A percentile compares a stretch with the other conserved stretches of the same genome.
phyloP scores from a whole-genome alignment of 23 red algal species.

The Gracilariopsis chorda region DNA sequence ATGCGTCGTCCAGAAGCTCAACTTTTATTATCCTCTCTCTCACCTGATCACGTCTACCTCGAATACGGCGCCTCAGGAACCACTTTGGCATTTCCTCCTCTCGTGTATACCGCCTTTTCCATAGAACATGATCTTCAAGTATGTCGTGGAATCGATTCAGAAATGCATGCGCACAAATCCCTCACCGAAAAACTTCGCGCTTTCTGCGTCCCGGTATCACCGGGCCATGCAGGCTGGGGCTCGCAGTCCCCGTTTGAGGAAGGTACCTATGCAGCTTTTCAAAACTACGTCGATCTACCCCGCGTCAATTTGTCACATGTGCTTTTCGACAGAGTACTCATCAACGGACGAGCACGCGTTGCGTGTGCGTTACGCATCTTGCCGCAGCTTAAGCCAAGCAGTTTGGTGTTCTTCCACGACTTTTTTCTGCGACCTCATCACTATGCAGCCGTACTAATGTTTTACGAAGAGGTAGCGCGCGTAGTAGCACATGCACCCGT shows the following conservation, averaged over 20 bases:
- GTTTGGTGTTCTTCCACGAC: constrained; percentile 64
- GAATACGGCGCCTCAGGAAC: constrained; percentile 61
- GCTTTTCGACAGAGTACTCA: constrained; percentile 56
- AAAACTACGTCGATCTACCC: constrained; percentile 64
- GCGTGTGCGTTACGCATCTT: constrained; percentile 63
- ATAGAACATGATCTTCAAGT: constrained; percentile 68
- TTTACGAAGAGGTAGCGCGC: constrained; percentile 67
- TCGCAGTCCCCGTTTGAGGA: constrained; percentile 37
- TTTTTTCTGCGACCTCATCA: constrained; percentile 24
- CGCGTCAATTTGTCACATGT: constrained; percentile 14
- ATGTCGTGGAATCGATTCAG: not conserved
- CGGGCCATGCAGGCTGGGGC: constrained; percentile 49
- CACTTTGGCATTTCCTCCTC: constrained; percentile 37
- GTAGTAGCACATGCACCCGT: constrained; percentile 32
- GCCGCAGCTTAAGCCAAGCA: constrained; percentile 21
- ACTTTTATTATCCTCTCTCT: constrained; percentile 43
- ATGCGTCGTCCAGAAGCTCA: constrained; percentile 63
- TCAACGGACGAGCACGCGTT: constrained; percentile 66
- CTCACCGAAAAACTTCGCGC: constrained; percentile 10
- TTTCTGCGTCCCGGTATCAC: constrained; percentile 49
- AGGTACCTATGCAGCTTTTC: constrained; percentile 58
- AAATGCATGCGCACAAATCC: not conserved
- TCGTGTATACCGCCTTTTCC: constrained; percentile 38
- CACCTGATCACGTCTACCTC: constrained; percentile 42
- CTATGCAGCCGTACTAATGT: constrained; percentile 25